Evolutionary conservation across 164 flowering plant species (phyloP).

Genomic region (Cinnamomum chago): DNA sequence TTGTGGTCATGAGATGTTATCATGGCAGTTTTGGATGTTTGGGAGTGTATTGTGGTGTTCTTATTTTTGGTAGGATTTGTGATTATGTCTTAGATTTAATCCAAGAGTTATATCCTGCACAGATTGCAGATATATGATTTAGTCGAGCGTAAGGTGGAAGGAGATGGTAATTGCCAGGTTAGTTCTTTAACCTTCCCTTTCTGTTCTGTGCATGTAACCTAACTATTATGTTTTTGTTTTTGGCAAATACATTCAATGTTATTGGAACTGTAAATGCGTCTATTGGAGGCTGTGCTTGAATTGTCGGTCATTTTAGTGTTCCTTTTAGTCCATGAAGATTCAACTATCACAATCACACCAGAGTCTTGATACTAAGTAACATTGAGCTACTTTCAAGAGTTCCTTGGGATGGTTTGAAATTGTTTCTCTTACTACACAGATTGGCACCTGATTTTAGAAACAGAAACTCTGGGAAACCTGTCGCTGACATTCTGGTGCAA

Average conservation of each 20-base stretch:
- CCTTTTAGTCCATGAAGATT: no score
- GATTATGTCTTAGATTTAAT: conserved; percentile 1
- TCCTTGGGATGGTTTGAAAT: no score
- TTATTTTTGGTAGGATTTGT: background rate
- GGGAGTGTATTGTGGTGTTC: background rate
- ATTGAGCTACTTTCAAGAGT: no score
- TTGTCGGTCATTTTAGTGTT: background rate
- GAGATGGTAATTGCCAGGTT: conserved; percentile 97
- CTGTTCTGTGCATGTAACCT: background rate
- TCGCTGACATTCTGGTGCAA: no score
- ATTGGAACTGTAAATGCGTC: no score
- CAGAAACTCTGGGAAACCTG: no score
- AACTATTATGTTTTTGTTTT: no score
- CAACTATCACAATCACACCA: no score
- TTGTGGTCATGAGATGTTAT: no score
- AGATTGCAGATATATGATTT: conserved; percentile 80
- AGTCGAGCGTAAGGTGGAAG: conserved; percentile 70
- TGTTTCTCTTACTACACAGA: no score
- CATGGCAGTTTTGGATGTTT: background rate
- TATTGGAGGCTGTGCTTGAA: background rate
- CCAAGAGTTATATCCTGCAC: conserved; percentile 7
- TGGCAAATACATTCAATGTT: background rate
- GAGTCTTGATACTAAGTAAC: no score
- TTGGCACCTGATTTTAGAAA: no score
- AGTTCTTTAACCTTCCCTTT: conserved; percentile 11